Evolutionary conservation across 2,329 filamentous ascomycete species (phyloP), one percentile per base, ranked within the genome.

Genomic region (Xenoacremonium recifei): DNA sequence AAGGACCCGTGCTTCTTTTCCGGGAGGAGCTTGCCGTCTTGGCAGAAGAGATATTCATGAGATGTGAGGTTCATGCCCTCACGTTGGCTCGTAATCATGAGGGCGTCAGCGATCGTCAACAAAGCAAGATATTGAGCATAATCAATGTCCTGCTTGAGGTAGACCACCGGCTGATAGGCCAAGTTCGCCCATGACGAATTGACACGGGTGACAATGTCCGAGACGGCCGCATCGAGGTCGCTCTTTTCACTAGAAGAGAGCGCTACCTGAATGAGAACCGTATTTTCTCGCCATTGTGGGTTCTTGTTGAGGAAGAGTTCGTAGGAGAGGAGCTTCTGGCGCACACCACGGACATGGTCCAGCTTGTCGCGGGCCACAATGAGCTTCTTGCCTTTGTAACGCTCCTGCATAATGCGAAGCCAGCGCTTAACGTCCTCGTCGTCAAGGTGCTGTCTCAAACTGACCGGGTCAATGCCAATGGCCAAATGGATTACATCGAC

Each of bases 1-100:
- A 97, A 75, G 2, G 90, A 91, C 3, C 89, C 89, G 58, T 93
- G 83, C 66, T 89, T 91, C 70, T 90, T 90, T 42, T 83, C 72
- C 3, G 76, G 72, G 48, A 80, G 69, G 38, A 77, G 75, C 52
- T 79, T 80, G 30, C 91, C 91, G 58, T 97, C 92, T 61, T 97
- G 92, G 60, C 91, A 96, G 53, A 89, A 88, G 23, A 96, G 79
- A 59, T 90, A 97, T 63, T 97, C 92, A 62, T 97, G 93, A 5
- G 87, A 91, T 0, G 92, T 96, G 42, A 97, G 69, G 62, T 96
- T 97, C 93, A 97, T 97, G 49, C 92, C 92, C 64, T 97, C 92
- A 39, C 93, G 89, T 55, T 97, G 82, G 61, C 89, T 95, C 3
- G 92, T 95, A 58, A 97, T 93, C 80, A 96, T 93, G 37, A 97